Evolutionary conservation across 495 filamentous ascomycete species (phyloP), one percentile per base, ranked within the genome.

Genomic region (Penicillium longicatenatum): DNA sequence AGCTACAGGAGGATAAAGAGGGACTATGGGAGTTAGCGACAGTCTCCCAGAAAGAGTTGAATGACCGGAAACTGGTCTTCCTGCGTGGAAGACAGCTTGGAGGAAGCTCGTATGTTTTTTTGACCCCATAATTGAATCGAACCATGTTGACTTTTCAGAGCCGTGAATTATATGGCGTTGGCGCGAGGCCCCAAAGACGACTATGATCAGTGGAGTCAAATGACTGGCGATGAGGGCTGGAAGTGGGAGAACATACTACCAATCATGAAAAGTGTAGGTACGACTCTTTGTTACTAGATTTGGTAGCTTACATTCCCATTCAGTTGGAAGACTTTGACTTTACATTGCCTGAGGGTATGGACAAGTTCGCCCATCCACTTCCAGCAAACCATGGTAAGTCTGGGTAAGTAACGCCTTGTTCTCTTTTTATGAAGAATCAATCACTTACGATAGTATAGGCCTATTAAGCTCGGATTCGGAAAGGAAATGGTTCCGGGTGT

Each of bases 1-100:
- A 51, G 20, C 49, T 51, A 20, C 49, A 51, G n/a, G 29, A 51
- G 37, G 49, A 51, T 8, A 51, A 51, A 22, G 49, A 35, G 31
- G 49, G 49, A 14, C 19, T 51, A 51, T 51, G 49, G 49, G 49
- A 51, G 31, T 24, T 51, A 31, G 49, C 37, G 14, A 51, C 49
- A 35, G 21, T 51, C 6, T 17, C 49, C 2, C 49, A 51, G 49
- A 6, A 3, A 6, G 14, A 51, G 19, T 21, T 51, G 30, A 51
- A 51, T 11, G 49, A 8, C 20, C 39, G 49, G 30, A 37, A 39
- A 14, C 20, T 51, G 26, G 19, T 39, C 6, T 51, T 51, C 21
- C 9, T 51, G n/a, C 6, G 49, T 21, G 49, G 49, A 7, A 51
- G 21, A 21, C 49, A 51, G 31, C 49, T 51, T 7, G 49, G 49